These are phyloP conservation scores for Malassezia vespertilionis DNA, from an alignment of 1,284 basidiomycete genomes.

Conservation along the genomic window DNA sequence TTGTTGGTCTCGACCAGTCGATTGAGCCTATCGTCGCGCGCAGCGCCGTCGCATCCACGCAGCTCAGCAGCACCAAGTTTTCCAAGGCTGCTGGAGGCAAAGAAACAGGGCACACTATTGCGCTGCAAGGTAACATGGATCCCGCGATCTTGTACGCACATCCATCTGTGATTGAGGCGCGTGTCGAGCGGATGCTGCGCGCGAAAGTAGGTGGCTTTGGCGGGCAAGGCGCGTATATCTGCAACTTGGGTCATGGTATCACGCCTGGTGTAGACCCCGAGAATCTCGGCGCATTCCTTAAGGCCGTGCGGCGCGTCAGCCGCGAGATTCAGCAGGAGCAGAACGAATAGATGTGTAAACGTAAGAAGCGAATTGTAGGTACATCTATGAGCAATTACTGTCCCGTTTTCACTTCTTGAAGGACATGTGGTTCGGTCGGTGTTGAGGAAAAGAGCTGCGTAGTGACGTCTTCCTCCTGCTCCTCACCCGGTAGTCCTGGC, in stretches of 20 bases:
- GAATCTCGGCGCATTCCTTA: slow-evolving; percentile 37
- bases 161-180: slow-evolving; percentile 67
- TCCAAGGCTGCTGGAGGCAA: slow-evolving; percentile 20
- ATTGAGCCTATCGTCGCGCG: slow-evolving; percentile 42
- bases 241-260: slow-evolving; percentile 93
- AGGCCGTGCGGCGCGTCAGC: slow-evolving; percentile 38
- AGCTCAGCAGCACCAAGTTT: slow-evolving; percentile 21
- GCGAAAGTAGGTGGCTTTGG: slow-evolving; percentile 57
- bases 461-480: too few relatives aligned
- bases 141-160: slow-evolving; percentile 72
- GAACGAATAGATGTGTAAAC: background rate
- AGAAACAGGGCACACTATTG: slow-evolving; percentile 52
- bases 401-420: too few relatives aligned
- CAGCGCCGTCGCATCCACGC: slow-evolving; percentile 26
- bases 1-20: slow-evolving; percentile 43
- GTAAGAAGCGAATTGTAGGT: too few relatives aligned
- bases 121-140: slow-evolving; percentile 91
- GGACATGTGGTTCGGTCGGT: too few relatives aligned
- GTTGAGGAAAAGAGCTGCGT: too few relatives aligned
- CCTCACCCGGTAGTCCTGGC: too few relatives aligned
- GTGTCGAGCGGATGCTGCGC: slow-evolving; percentile 69
- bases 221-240: slow-evolving; percentile 56
- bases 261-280: slow-evolving; percentile 47
- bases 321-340: slow-evolving; percentile 24
- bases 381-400: too few relatives aligned